Percentiles rank a stretch among this genome's conserved stretches.
These are phyloP conservation scores for Lactarius sanguifluus DNA, from an alignment of 768 basidiomycete genomes.

Conservation along the genomic window DNA sequence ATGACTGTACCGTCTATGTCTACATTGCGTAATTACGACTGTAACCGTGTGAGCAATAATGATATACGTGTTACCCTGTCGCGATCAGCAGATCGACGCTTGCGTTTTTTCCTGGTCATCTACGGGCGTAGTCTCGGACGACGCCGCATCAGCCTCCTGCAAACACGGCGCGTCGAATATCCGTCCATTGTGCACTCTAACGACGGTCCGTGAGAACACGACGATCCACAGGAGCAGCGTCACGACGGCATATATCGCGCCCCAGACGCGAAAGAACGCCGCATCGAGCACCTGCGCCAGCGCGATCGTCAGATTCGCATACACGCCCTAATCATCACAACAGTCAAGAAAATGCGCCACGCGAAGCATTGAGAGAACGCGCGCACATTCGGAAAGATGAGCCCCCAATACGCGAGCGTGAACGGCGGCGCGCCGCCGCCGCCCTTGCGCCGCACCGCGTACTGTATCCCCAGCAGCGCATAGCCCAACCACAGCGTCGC, in stretches of 20 bases:
- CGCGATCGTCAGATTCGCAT: constrained; percentile 60
- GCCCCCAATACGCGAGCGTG: constrained; percentile 60
- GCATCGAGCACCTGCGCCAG: constrained; percentile 53
- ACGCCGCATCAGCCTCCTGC: constrained; percentile 33
- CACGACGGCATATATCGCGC: constrained; percentile 51
- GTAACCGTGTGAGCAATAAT: no score
- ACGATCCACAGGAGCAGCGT: constrained; percentile 55
- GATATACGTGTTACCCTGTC: no score
- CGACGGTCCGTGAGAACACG: constrained; percentile 46
- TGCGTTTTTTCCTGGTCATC: not conserved
- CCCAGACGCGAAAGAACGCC: constrained; percentile 54
- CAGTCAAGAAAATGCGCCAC: no score
- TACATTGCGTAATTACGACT: not conserved
- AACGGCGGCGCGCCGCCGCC: constrained; percentile 44
- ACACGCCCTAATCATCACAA: constrained; percentile 52
- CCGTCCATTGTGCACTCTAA: constrained; percentile 36
- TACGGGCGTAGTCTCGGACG: not conserved
- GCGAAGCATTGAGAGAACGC: no score
- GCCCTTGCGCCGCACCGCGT: constrained; percentile 41
- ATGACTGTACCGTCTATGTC: no score
- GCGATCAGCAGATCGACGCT: not conserved
- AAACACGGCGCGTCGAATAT: constrained; percentile 48
- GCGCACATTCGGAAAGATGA: constrained; percentile 69
- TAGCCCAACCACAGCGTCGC: constrained; percentile 63
- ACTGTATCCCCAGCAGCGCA: constrained; percentile 50